A percentile compares a stretch with the other conserved stretches of the same genome.
Evolutionary conservation across 306 rosid species (phyloP).

Genomic region (Senna tora): DNA sequence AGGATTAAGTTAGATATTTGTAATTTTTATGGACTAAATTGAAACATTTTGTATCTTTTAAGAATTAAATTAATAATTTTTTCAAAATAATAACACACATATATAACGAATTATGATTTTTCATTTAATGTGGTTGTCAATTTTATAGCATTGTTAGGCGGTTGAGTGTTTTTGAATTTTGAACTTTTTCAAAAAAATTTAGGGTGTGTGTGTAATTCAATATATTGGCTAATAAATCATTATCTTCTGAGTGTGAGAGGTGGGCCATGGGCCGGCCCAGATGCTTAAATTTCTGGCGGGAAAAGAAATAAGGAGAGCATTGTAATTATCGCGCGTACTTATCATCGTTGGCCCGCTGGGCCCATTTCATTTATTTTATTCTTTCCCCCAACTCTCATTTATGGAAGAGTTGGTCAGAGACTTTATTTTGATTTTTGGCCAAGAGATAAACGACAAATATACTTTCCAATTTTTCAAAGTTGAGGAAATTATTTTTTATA

Average conservation of each 20-base stretch:
- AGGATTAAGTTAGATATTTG: too few species aligned
- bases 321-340: conserved; percentile 10
- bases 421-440: not conserved
- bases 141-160: too few species aligned
- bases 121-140: too few species aligned
- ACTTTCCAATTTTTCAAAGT: not conserved
- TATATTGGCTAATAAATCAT: not conserved
- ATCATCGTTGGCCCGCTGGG: conserved; percentile 21
- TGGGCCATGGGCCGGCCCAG: conserved; percentile 15
- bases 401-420: not conserved
- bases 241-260: not conserved
- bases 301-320: conserved; percentile 19
- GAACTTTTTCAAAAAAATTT: not conserved
- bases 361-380: conserved; percentile 11
- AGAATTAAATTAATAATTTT: too few species aligned
- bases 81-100: too few species aligned
- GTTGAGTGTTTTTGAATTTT: too few species aligned
- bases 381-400: not conserved
- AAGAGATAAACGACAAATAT: not conserved
- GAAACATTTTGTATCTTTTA: too few species aligned
- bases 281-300: conserved; percentile 30
- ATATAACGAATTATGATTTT: too few species aligned
- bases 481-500: not conserved
- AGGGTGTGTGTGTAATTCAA: not conserved
- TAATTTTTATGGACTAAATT: too few species aligned